Base-by-base conservation (phyloP, 306 rosid genomes). In the Cucurbita pepo region DNA sequence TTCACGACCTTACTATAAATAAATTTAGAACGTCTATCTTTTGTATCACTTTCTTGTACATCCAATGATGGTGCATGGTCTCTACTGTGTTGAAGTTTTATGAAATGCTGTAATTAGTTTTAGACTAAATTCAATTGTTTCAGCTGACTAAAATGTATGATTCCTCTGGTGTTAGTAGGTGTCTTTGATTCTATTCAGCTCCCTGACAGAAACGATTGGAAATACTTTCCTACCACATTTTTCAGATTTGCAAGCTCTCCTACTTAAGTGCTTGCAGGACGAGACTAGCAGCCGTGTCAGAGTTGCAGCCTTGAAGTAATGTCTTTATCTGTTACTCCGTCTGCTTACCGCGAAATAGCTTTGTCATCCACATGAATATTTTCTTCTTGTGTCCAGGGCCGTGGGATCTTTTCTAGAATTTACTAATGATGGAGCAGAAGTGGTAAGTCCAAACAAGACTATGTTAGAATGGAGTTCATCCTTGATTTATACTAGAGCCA, bases 141-240 rank as follows among this genome's bases (percentile, higher is more conserved):
- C 53, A 40, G 63, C 37, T 54, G 10, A 56, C 76, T 55, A 72
- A 72, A 54, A 72, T 72, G 59, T 69, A 50, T 69, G 58, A 50
- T 58, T 75, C 47, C 47, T 40, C 19, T 57, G 70, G 80, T 81
- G 79, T 72, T 82, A 73, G 51, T 77, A 95, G 99, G 99, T 95
- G 81, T 96, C 97, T 14, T 83, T 95, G 81, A 89, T 95, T 80
- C 95, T 95, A 72, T 95, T 95, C 90, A 91, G 99, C 80, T 95
- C 99, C 50, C 83, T 95, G 76, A 95, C 99, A 36, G 99, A 95
- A 89, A 95, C 99, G 50, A 86, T 89, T 59, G 99, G 99, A 82
- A 85, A 80, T 72, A 69, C 96, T 5, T 95, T 95, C 81, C 90
- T 81, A 52, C 99, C 97, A 0, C 86, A 91, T 85, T 91, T 91